Percentiles rank a stretch among this genome's conserved stretches.
phyloP scores from a whole-genome alignment of 2,329 filamentous ascomycete genomes.

The Aspergillus ibericus region DNA sequence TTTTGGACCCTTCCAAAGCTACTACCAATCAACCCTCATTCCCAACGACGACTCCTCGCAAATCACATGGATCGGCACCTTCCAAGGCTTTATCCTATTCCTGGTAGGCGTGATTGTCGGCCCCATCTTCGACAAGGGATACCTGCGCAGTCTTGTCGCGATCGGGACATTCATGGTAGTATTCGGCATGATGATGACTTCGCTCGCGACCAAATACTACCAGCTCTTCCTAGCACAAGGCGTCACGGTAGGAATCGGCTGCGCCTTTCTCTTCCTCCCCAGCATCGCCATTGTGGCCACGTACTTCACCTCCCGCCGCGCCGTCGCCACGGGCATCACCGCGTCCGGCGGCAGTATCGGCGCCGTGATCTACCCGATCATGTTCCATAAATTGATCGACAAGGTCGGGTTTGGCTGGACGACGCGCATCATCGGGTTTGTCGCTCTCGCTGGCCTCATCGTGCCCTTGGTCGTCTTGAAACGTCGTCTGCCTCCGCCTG shows the following conservation, averaged over 20 bases:
- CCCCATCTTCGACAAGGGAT: conserved; percentile 51
- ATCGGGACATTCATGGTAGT: conserved; percentile 43
- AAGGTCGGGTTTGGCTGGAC: conserved; percentile 58
- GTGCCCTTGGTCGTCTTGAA: not conserved
- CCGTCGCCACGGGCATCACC: conserved; percentile 55
- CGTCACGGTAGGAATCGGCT: conserved; percentile 54
- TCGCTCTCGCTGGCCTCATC: conserved; percentile 58
- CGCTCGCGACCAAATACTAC: conserved; percentile 47
- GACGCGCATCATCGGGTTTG: conserved; percentile 58
- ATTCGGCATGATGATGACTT: conserved; percentile 34
- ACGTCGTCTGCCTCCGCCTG: conserved; percentile 23
- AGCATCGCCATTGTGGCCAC: conserved; percentile 34
- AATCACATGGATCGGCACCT: conserved; percentile 52
- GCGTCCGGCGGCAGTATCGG: conserved; percentile 57
- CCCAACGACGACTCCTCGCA: conserved; percentile 37
- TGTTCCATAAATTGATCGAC: conserved; percentile 57
- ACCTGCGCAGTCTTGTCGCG: conserved; percentile 42
- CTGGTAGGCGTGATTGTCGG: conserved; percentile 51
- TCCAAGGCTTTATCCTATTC: conserved; percentile 50
- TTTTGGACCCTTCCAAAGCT: conserved; percentile 52
- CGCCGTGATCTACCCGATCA: conserved; percentile 63
- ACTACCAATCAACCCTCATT: conserved; percentile 45
- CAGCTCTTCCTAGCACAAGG: conserved; percentile 59
- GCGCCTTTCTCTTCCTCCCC: conserved; percentile 52
- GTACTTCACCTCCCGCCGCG: conserved; percentile 57